Evolutionary conservation across 2,329 filamentous ascomycete genomes (phyloP).

Genomic region (Allantophomopsis cytisporea): DNA sequence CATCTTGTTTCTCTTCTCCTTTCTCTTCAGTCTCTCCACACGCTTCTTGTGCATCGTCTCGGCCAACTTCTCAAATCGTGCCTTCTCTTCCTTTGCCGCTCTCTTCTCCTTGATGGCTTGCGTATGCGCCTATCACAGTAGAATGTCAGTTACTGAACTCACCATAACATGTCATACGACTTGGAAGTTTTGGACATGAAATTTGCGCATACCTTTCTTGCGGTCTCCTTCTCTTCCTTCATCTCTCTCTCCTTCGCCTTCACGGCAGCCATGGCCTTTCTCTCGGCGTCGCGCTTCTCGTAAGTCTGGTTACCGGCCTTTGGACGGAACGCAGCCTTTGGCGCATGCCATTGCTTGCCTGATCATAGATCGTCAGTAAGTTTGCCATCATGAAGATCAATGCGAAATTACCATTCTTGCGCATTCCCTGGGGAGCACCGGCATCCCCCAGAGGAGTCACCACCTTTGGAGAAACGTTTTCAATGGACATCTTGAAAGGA

Average conservation of each 20-base stretch:
- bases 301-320: slow-evolving; percentile 66
- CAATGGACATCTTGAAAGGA: too few species aligned
- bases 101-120: slow-evolving; percentile 75
- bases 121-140: slow-evolving; percentile 23
- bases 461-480: too few species aligned
- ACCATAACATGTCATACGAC: neutral
- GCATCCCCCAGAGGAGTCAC: neutral
- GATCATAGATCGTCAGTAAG: slow-evolving; percentile 5
- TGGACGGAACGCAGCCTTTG: slow-evolving; percentile 77
- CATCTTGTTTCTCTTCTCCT: slow-evolving; percentile 92
- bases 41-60: slow-evolving; percentile 97
- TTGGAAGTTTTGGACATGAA: neutral
- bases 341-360: slow-evolving; percentile 93
- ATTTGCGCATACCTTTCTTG: slow-evolving; percentile 53
- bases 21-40: slow-evolving; percentile 82
- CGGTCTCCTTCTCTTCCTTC: slow-evolving; percentile 90
- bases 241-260: slow-evolving; percentile 93
- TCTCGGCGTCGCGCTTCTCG: slow-evolving; percentile 58
- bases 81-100: slow-evolving; percentile 82
- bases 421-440: slow-evolving; percentile 45
- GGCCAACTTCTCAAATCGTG: slow-evolving; percentile 84
- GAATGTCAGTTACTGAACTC: too few species aligned
- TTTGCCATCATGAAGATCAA: slow-evolving; percentile 4
- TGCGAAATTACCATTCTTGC: slow-evolving; percentile 57
- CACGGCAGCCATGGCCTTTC: slow-evolving; percentile 56